Percentiles rank a stretch among this genome's conserved stretches.
Evolutionary conservation across 768 basidiomycete species (phyloP).

Genomic region (Boletus fagicola): DNA sequence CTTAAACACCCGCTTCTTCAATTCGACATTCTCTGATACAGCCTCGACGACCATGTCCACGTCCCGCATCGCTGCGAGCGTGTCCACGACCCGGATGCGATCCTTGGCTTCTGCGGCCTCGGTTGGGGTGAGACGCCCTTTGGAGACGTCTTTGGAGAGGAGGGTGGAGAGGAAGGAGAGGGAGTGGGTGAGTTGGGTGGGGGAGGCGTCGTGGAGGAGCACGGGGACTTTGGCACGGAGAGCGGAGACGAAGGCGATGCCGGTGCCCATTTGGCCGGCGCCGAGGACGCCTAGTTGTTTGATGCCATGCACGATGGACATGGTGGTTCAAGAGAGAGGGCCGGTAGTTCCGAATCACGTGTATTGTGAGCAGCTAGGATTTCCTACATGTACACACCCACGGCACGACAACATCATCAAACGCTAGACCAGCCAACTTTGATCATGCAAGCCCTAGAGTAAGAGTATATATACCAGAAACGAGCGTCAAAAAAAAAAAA

Average conservation of each 20-base stretch:
- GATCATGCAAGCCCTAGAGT: constrained; percentile 12
- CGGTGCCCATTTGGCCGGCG: constrained; percentile 88
- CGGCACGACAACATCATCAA: constrained; percentile 9
- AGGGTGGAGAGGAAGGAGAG: constrained; percentile 75
- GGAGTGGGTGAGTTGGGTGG: constrained; percentile 70
- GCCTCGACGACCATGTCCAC: constrained; percentile 95
- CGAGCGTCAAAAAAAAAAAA: constrained; percentile 19
- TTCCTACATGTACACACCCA: constrained; percentile 2
- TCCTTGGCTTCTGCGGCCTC: constrained; percentile 74
- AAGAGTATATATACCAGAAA: constrained; percentile 14
- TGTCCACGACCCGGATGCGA: constrained; percentile 61
- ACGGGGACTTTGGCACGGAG: constrained; percentile 85
- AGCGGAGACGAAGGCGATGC: constrained; percentile 86
- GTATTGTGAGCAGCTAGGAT: background rate
- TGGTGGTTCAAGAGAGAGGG: constrained; percentile 5
- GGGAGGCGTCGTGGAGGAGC: constrained; percentile 77
- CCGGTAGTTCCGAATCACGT: constrained; percentile 10
- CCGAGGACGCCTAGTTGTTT: constrained; percentile 75
- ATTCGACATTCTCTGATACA: constrained; percentile 75
- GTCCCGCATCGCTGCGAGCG: constrained; percentile 62
- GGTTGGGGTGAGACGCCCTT: constrained; percentile 67
- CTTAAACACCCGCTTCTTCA: constrained; percentile 79
- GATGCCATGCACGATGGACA: constrained; percentile 65
- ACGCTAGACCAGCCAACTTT: constrained; percentile 19
- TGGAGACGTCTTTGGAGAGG: constrained; percentile 84